Base-by-base conservation (phyloP, 1,284 basidiomycete genomes). In the Irpex sp. region DNA sequence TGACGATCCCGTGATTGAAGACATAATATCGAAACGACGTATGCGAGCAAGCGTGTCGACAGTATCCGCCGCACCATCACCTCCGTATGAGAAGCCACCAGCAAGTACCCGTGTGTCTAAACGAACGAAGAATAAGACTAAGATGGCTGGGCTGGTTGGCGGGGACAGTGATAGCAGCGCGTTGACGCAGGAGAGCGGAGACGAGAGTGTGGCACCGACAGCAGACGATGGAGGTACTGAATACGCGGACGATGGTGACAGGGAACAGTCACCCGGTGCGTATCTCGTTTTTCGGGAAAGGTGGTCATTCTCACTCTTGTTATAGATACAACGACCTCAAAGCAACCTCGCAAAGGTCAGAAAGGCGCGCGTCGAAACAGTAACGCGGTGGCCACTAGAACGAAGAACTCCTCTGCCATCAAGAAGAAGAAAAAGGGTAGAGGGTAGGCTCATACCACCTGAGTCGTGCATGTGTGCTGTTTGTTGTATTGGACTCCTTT, bases 111-210 rank as follows among this genome's bases (percentile, higher is more conserved):
- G 62, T 11, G 71, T 71, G 9, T 63, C 65, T 15, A 70, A 67
- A 48, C 66, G 74, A 31, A 67, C 69, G 63, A 69, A 74, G 59
- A 69, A 73, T 57, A 70, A 72, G 57, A 69, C 69, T 59, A 70
- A 71, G 62, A 78, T 87, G 76, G 88, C 88, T 0, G 89, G 89
- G 0, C 74, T 91, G 19, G 83, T 91, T 2, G 86, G 84, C 31
- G 89, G 88, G 3, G 89, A 92, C 70, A 92, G 91, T 70, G 90
- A 92, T 68, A 91, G 88, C 68, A 92, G 91, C 65, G 90, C 88
- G 38, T 71, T 92, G 68, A 92, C 90, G 6, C 86, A 89, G 71
- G 89, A 92, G 73, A 92, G 88, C 64, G 89, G 85, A 6, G 90
- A 92, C 62, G 91, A 92, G 67, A 83, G 78, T 48, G 75, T 75